These are phyloP conservation scores for Claviceps cyperi DNA, from an alignment of 2,329 filamentous ascomycete genomes.

Conservation along the genomic window DNA sequence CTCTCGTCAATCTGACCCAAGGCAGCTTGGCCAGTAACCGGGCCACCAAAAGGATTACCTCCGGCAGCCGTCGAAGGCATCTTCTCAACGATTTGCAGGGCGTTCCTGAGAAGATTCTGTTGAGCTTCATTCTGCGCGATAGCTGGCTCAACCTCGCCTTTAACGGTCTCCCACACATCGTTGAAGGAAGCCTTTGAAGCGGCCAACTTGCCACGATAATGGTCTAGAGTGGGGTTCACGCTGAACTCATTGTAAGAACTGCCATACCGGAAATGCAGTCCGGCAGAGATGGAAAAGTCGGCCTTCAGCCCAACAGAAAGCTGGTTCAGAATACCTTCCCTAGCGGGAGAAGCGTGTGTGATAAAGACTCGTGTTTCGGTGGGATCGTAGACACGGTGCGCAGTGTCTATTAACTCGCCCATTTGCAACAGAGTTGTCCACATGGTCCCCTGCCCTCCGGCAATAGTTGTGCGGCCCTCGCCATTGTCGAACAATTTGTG, in stretches of 20 bases:
- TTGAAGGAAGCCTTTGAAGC: conserved; percentile 98
- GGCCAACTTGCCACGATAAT: conserved; percentile 95
- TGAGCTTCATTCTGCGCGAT: conserved; percentile 90
- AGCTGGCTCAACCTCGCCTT: conserved; percentile 85
- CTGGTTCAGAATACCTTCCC: conserved; percentile 93
- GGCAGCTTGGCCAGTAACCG: conserved; percentile 52
- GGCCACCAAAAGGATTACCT: conserved; percentile 91
- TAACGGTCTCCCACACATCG: conserved; percentile 98
- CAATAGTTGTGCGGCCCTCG: conserved; percentile 93
- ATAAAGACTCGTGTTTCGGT: conserved; percentile 95
- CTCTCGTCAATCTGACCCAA: conserved; percentile 93
- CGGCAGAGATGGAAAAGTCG: conserved; percentile 94
- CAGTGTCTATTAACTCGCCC: conserved; percentile 94
- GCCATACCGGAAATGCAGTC: conserved; percentile 94
- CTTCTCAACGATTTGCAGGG: conserved; percentile 87
- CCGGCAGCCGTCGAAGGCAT: conserved; percentile 93
- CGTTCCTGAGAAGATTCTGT: conserved; percentile 80
- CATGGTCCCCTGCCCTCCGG: conserved; percentile 96
- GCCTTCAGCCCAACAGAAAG: conserved; percentile 94
- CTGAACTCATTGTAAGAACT: conserved; percentile 99
- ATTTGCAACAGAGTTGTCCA: conserved; percentile 98
- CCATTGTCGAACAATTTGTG: conserved; percentile 99
- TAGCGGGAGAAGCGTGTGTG: conserved; percentile 90
- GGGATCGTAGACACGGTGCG: conserved; percentile 94
- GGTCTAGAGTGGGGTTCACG: conserved; percentile 92